phyloP scores from a whole-genome alignment of 2,329 filamentous ascomycete genomes.

The Allantophomopsis cytisporea region DNA sequence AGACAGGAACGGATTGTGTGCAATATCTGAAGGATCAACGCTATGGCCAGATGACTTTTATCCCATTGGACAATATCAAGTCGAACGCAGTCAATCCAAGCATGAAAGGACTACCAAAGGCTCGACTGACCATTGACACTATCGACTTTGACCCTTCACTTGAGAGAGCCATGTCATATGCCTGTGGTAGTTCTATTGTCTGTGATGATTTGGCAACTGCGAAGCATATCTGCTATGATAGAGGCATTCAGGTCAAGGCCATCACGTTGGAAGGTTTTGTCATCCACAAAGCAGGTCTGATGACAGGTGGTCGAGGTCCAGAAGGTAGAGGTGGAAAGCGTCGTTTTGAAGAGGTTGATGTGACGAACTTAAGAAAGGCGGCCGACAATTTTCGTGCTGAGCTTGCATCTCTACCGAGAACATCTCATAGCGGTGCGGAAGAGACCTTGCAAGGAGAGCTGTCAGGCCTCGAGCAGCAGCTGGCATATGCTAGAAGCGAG shows the following conservation, averaged over 20 bases:
- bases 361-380: slow-evolving; percentile 69
- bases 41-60: slow-evolving; percentile 80
- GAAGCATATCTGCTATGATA: slow-evolving; percentile 79
- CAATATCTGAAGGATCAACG: slow-evolving; percentile 87
- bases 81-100: slow-evolving; percentile 83
- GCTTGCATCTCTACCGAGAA: slow-evolving; percentile 66
- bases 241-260: slow-evolving; percentile 75
- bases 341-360: slow-evolving; percentile 79
- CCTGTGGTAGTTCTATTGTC: slow-evolving; percentile 88
- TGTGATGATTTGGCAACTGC: slow-evolving; percentile 81
- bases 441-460: slow-evolving; percentile 72
- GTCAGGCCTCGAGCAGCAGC: slow-evolving; percentile 62
- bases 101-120: slow-evolving; percentile 76
- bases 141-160: slow-evolving; percentile 85
- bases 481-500: slow-evolving; percentile 62
- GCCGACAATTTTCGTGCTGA: slow-evolving; percentile 66
- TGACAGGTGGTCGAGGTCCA: slow-evolving; percentile 85
- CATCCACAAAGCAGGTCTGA: slow-evolving; percentile 90
- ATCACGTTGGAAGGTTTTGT: slow-evolving; percentile 92
- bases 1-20: slow-evolving; percentile 87
- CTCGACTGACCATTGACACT: slow-evolving; percentile 84
- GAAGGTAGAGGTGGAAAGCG: slow-evolving; percentile 63
- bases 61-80: slow-evolving; percentile 94
- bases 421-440: slow-evolving; percentile 66
- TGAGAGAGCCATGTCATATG: slow-evolving; percentile 87